phyloP scores from a whole-genome alignment of 768 basidiomycete genomes.

The Podaxis rugospora region DNA sequence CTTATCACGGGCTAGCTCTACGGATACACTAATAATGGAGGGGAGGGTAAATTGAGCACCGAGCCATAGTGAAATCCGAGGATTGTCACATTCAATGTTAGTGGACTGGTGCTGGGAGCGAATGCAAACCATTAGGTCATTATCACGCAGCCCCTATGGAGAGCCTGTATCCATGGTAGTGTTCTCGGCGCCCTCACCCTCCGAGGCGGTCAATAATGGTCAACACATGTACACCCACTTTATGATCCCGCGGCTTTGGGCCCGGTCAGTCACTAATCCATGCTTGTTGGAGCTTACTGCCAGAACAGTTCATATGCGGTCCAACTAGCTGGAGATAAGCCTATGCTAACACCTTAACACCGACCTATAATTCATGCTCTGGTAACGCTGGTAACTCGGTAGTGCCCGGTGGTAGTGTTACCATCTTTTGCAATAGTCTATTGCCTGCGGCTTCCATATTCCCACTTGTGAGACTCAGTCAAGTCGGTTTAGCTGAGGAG shows the following conservation, averaged over 20 bases:
- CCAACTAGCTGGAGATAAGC: background rate
- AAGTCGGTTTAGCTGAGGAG: background rate
- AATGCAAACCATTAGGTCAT: background rate
- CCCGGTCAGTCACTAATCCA: background rate
- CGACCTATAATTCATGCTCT: background rate
- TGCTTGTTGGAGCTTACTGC: background rate
- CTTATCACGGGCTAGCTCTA: background rate
- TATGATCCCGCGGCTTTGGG: background rate
- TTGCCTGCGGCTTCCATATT: background rate
- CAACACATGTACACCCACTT: background rate
- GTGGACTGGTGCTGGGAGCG: background rate
- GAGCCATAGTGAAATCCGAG: constrained; percentile 4
- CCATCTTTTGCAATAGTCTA: no score
- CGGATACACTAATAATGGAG: background rate
- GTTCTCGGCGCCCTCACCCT: background rate
- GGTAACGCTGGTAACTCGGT: no score
- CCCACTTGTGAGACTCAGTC: background rate
- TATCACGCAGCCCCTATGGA: background rate
- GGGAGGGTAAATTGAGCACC: background rate
- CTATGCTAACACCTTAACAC: background rate
- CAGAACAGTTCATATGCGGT: background rate
- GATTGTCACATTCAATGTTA: background rate
- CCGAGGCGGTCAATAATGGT: background rate
- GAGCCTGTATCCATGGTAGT: background rate
- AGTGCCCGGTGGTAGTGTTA: no score